Evolutionary conservation across 768 basidiomycete species (phyloP).

Genomic region (Collybia sordida): DNA sequence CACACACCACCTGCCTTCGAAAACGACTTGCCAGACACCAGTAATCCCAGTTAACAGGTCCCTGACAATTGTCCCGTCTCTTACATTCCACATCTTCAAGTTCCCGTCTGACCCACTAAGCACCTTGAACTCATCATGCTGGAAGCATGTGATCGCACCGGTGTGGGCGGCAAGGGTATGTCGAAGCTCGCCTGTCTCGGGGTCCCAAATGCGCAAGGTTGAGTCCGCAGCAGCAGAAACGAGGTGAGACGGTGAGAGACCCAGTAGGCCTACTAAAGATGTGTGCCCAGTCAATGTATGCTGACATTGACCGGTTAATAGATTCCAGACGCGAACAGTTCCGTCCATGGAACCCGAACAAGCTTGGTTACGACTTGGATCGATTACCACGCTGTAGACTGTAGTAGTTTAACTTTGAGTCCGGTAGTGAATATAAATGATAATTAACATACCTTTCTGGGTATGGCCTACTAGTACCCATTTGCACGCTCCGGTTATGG

Average conservation of each 20-base stretch:
- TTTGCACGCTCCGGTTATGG: slow-evolving; percentile 77
- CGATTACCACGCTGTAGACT: slow-evolving; percentile 97
- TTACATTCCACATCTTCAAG: slow-evolving; percentile 96
- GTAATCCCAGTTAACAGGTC: slow-evolving; percentile 90
- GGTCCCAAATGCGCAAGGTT: slow-evolving; percentile 93
- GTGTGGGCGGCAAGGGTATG: slow-evolving; percentile 88
- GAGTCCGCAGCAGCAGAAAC: slow-evolving; percentile 98
- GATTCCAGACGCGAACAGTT: slow-evolving; percentile 93
- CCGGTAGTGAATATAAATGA: neutral
- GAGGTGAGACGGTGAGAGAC: slow-evolving; percentile 84
- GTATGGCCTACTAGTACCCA: slow-evolving; percentile 85
- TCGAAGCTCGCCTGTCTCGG: slow-evolving; percentile 74
- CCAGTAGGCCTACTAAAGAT: slow-evolving; percentile 91
- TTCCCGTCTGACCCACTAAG: slow-evolving; percentile 94
- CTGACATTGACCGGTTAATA: slow-evolving; percentile 76
- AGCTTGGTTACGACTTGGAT: slow-evolving; percentile 81
- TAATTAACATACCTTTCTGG: slow-evolving; percentile 69
- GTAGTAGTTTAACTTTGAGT: slow-evolving; percentile 7
- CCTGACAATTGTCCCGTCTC: slow-evolving; percentile 81
- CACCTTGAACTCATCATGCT: slow-evolving; percentile 97
- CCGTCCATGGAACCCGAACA: slow-evolving; percentile 99
- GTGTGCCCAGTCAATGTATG: slow-evolving; percentile 89
- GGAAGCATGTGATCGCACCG: slow-evolving; percentile 99
- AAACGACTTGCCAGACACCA: slow-evolving; percentile 97
- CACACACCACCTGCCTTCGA: slow-evolving; percentile 92